These are phyloP conservation scores for Trifolium subterraneum DNA, from an alignment of 306 rosid species.

Conservation along the genomic window DNA sequence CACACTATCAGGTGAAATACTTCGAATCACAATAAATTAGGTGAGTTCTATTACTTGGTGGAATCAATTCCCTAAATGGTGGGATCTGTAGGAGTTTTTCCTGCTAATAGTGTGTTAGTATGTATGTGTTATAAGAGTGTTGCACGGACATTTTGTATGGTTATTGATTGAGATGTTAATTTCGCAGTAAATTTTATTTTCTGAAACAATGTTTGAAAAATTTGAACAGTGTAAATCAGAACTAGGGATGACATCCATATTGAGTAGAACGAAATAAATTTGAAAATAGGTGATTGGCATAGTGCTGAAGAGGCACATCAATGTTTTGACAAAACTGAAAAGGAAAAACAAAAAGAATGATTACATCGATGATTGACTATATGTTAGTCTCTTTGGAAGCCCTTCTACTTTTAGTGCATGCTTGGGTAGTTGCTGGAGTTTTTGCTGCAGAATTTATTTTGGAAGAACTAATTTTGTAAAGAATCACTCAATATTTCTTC, in stretches of 20 bases:
- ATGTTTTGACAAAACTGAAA: background rate
- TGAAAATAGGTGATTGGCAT: background rate
- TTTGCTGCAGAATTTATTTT: background rate
- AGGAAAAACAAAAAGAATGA: background rate
- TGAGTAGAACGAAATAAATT: background rate
- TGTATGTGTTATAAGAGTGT: background rate
- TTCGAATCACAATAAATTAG: background rate
- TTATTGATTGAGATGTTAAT: constrained; percentile 1
- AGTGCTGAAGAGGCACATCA: background rate
- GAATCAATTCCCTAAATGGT: background rate
- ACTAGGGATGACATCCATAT: constrained; percentile 6
- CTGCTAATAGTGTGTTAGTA: background rate
- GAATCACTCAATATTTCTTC: background rate
- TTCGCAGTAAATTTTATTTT: constrained; percentile 3
- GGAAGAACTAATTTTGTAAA: constrained; percentile 14
- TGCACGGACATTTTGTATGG: background rate
- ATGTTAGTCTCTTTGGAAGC: background rate
- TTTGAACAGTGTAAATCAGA: background rate
- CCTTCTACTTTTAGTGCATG: background rate
- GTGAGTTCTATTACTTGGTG: background rate
- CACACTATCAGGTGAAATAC: background rate
- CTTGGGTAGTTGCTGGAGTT: constrained; percentile 8
- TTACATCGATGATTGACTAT: background rate
- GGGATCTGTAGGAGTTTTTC: background rate
- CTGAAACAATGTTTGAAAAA: background rate